Evolutionary conservation across 2,329 filamentous ascomycete genomes (phyloP).

Genomic region (Fusarium sarcochroum): DNA sequence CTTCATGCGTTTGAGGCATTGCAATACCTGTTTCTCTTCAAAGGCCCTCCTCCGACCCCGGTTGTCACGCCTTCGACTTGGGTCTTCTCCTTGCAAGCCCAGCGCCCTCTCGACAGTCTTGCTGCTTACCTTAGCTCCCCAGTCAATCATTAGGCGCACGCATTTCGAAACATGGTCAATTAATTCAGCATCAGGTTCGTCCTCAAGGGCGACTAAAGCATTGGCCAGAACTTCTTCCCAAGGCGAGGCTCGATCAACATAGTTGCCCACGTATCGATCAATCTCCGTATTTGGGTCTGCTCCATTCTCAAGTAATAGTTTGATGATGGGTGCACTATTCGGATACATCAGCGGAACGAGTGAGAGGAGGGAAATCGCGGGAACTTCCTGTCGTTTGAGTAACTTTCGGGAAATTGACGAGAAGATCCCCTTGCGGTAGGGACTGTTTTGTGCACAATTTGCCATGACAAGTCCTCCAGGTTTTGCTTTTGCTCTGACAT

Average conservation of each 20-base stretch:
- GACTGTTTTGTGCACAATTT: background rate
- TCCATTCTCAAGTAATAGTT: background rate
- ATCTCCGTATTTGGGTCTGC: background rate
- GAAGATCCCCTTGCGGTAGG: background rate
- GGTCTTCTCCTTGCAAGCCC: no score
- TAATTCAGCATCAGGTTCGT: rapidly evolving
- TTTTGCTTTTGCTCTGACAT: background rate
- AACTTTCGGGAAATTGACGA: background rate
- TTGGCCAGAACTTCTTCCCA: conserved; percentile 8
- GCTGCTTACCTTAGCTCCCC: background rate
- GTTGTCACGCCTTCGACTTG: no score
- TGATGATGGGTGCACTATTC: background rate
- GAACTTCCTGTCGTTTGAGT: rapidly evolving
- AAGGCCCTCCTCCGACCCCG: no score
- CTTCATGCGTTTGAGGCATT: no score
- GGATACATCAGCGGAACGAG: rapidly evolving
- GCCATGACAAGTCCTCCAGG: background rate
- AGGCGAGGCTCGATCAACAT: background rate
- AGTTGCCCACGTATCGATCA: no score
- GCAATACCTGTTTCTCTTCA: no score
- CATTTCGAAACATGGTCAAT: background rate
- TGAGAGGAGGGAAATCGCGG: background rate
- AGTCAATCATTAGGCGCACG: conserved; percentile 1
- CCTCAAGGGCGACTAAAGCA: background rate
- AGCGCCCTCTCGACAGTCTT: background rate